Evolutionary conservation across 2,329 filamentous ascomycete genomes (phyloP).

Genomic region (Penicillium rolfsii): DNA sequence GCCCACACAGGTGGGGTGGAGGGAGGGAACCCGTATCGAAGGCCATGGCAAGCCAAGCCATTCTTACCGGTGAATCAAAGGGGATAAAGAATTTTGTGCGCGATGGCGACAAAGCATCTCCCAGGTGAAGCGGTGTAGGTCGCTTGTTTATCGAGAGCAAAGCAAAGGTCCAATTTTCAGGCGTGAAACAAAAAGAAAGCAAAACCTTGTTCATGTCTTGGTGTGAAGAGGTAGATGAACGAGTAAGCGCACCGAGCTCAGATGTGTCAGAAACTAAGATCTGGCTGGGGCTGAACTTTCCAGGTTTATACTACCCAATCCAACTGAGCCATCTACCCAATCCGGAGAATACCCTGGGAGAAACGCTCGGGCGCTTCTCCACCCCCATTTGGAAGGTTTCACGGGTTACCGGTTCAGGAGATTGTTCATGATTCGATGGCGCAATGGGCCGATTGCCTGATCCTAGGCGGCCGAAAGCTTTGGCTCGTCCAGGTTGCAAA

Average conservation of each 20-base stretch:
- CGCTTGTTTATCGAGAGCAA: background rate
- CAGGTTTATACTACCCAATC: slow-evolving; percentile 15
- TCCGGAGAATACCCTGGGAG: slow-evolving; percentile 11
- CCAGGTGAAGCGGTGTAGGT: slow-evolving; percentile 15
- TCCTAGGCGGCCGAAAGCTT: background rate
- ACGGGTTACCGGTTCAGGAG: slow-evolving; percentile 6
- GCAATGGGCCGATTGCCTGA: slow-evolving; percentile 12
- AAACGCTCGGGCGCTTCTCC: slow-evolving; percentile 22
- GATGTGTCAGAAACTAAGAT: slow-evolving; percentile 20
- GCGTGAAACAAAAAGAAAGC: background rate
- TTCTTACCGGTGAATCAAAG: slow-evolving; percentile 21
- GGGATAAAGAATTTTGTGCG: background rate
- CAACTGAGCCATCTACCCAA: background rate
- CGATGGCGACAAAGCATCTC: slow-evolving; percentile 2
- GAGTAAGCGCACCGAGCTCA: slow-evolving; percentile 6
- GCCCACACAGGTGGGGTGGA: slow-evolving; percentile 13
- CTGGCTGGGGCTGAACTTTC: slow-evolving; percentile 26
- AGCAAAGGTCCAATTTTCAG: background rate
- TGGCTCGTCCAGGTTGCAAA: background rate
- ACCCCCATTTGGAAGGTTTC: slow-evolving; percentile 10
- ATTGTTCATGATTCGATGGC: slow-evolving; percentile 17
- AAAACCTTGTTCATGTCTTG: background rate
- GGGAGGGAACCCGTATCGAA: slow-evolving; percentile 1
- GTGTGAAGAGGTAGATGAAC: background rate
- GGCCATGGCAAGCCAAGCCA: slow-evolving; percentile 1